phyloP scores from a whole-genome alignment of 176 grass and related monocot genomes.

The Olyra latifolia region DNA sequence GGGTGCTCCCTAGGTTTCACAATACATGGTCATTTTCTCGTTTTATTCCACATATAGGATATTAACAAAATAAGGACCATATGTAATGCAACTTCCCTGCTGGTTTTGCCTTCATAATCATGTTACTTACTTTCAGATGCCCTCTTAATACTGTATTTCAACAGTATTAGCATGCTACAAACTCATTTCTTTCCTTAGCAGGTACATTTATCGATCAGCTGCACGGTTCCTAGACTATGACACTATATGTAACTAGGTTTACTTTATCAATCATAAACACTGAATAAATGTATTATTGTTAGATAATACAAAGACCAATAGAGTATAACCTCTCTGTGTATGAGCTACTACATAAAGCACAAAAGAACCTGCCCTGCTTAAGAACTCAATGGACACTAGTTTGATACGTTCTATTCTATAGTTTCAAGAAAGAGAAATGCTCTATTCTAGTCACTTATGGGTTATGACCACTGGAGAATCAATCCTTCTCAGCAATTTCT shows the following conservation, averaged over 20 bases:
- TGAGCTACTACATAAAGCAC: neutral
- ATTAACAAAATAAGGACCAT: slow-evolving; percentile 6
- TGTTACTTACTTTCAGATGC: neutral
- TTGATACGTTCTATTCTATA: neutral
- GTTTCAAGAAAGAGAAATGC: neutral
- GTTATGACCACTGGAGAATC: neutral
- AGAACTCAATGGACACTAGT: neutral
- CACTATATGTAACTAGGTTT: neutral
- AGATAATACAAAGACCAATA: neutral
- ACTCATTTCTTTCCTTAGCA: neutral
- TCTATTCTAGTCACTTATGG: slow-evolving; percentile 4
- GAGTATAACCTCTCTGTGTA: neutral
- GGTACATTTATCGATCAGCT: neutral
- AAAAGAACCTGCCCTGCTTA: neutral
- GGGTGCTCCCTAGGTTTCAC: slow-evolving; percentile 6
- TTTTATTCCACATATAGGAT: neutral
- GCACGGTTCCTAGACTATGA: neutral
- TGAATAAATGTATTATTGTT: neutral
- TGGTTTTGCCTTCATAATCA: neutral
- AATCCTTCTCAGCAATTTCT: neutral
- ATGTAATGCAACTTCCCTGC: neutral
- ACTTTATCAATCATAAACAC: neutral
- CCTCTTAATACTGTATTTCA: neutral
- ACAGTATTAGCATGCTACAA: neutral
- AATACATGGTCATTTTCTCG: slow-evolving; percentile 11